Base-by-base conservation (phyloP, 2,329 filamentous ascomycete species). In the Myotisia sp. region DNA sequence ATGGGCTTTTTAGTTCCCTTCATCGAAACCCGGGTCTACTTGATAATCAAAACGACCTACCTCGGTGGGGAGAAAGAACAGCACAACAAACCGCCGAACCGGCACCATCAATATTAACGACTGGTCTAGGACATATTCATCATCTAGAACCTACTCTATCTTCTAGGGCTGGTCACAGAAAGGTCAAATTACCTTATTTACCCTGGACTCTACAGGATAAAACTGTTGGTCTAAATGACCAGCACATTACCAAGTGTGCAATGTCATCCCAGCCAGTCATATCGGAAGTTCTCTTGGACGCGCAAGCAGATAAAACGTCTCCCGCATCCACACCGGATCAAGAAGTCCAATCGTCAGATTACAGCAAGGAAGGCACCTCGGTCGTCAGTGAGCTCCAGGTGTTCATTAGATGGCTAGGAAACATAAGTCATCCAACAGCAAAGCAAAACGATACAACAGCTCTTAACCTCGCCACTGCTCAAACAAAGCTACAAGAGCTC, bases 281-380 rank as follows among this genome's bases (percentile, higher is more conserved):
- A 14, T 58, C 55, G 0, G 58, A 61, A 42, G 46, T 56, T 6
- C 49, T 52, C 36, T 41, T 60, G 5, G 54, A 59, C 34, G 57
- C 53, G 1, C 50, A 50, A 34, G 53, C 53, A 9, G 46, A 51
- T 22, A 45, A 40, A 6, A 39, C 42, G n/a, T 42, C 37, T 13
- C 40, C 37, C 29, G 16, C 24, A n/a, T 12, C 10, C 18, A 22
- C 22, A n/a, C 20, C 29, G n/a, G 29, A 23, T 23, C 22, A 22
- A 9, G 20, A 19, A 5, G 22, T 14, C 20, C 29, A 19, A 4
- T 32, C 29, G 20, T 17, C 29, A 16, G 29, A 16, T 22, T 14
- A 19, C 9, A 32, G 13, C 6, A 22, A 10, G 3, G 29, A 23
- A 8, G 8, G 8, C 13, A 19, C 29, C 24, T 45, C 50, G 6